These are phyloP conservation scores for Phalaenopsis equestris DNA, from an alignment of 106 monocot species.

Conservation along the genomic window DNA sequence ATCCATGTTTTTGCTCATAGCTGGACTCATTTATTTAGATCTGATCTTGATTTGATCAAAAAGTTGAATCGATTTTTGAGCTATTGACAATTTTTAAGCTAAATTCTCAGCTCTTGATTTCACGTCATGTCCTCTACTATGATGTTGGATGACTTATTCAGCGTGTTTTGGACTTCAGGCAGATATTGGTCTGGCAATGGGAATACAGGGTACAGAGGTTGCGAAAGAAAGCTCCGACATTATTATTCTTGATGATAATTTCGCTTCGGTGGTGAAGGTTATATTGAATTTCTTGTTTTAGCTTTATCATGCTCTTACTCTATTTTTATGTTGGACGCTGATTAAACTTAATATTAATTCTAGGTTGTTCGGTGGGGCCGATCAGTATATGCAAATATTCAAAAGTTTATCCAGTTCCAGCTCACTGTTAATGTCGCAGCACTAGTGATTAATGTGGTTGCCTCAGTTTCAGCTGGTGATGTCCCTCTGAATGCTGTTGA, in stretches of 20 bases:
- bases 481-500: conserved; percentile 85
- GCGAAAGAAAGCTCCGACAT: conserved; percentile 86
- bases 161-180: conserved; percentile 38
- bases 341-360: conserved; percentile 3
- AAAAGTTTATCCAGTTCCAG: conserved; percentile 95
- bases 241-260: conserved; percentile 76
- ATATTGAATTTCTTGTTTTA: background rate
- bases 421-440: conserved; percentile 92
- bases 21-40: no score
- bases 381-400: conserved; percentile 85
- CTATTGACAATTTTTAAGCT: no score
- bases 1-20: no score
- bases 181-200: conserved; percentile 86
- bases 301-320: background rate
- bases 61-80: no score
- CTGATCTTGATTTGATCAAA: no score
- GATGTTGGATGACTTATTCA: conserved; percentile 1
- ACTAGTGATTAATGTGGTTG: conserved; percentile 78
- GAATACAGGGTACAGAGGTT: conserved; percentile 81
- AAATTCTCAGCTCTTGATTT: background rate
- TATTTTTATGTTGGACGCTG: background rate
- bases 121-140: background rate
- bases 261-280: conserved; percentile 79
- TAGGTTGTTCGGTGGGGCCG: conserved; percentile 96
- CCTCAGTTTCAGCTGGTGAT: conserved; percentile 61